Conservation (phyloP, 768 basidiomycete genomes). For the Rhodotorula taiwanensis region DNA sequence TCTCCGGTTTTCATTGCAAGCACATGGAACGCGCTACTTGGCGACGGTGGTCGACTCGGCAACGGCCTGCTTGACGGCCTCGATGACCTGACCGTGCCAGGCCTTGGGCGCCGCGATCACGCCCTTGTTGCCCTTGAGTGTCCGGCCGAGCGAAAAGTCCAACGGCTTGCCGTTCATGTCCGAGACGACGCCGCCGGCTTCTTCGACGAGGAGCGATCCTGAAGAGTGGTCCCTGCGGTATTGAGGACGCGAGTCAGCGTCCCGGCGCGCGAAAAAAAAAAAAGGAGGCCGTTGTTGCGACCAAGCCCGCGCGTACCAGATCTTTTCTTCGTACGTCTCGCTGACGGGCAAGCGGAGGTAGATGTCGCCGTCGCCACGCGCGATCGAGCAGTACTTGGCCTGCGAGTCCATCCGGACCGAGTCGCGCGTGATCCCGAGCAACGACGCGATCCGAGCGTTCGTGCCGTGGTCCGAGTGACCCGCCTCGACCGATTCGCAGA, state of each 20-base stretch:
- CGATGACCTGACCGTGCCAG: slow-evolving; percentile 62
- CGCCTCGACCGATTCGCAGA: slow-evolving; percentile 88
- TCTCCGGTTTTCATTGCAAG: too few species aligned
- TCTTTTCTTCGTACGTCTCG: slow-evolving; percentile 81
- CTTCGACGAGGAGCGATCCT: slow-evolving; percentile 72
- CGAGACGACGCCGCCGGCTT: slow-evolving; percentile 81
- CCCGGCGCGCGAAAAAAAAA: neutral
- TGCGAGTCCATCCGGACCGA: slow-evolving; percentile 90
- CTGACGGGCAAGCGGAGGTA: slow-evolving; percentile 71
- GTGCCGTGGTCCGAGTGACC: slow-evolving; percentile 80
- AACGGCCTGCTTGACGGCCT: slow-evolving; percentile 61
- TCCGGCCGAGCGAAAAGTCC: slow-evolving; percentile 79
- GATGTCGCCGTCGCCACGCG: slow-evolving; percentile 74
- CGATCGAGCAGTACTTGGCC: slow-evolving; percentile 84
- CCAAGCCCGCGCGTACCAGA: slow-evolving; percentile 64
- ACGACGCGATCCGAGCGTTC: slow-evolving; percentile 62
- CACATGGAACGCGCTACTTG: neutral
- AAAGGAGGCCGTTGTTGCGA: too few species aligned
- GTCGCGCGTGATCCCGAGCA: slow-evolving; percentile 59
- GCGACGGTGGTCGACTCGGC: slow-evolving; percentile 7
- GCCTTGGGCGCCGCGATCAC: slow-evolving; percentile 73
- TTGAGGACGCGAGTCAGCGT: slow-evolving; percentile 4
- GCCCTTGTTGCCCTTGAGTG: slow-evolving; percentile 77
- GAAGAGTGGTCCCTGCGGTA: slow-evolving; percentile 76
- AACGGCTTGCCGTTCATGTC: slow-evolving; percentile 72